These are phyloP conservation scores for Kwoniella mangroviensis DNA, from an alignment of 768 basidiomycete species.

Conservation along the genomic window DNA sequence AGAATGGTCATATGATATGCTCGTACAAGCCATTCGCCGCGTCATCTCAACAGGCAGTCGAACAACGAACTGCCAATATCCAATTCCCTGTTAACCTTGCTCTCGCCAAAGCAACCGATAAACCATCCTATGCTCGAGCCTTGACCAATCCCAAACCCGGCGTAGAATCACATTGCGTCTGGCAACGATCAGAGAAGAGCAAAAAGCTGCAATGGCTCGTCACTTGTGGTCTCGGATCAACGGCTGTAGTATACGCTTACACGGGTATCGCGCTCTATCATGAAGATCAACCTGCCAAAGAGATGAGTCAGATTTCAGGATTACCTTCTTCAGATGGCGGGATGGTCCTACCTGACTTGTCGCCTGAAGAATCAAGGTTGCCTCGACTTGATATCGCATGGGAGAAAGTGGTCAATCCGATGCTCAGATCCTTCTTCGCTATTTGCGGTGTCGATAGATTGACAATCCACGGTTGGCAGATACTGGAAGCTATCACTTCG, in stretches of 20 bases:
- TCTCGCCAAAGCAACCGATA: slow-evolving; percentile 29
- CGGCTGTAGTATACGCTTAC: slow-evolving; percentile 46
- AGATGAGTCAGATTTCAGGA: slow-evolving; percentile 31
- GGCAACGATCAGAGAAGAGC: slow-evolving; percentile 41
- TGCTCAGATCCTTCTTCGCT: slow-evolving; percentile 64
- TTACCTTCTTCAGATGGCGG: slow-evolving; percentile 39
- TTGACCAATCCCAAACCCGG: slow-evolving; percentile 2
- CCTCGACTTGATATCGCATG: slow-evolving; percentile 38
- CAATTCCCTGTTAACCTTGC: slow-evolving; percentile 45
- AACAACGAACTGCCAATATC: slow-evolving; percentile 40
- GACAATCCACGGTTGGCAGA: slow-evolving; percentile 45
- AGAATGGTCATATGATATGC: slow-evolving; percentile 26
- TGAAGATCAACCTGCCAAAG: slow-evolving; percentile 41
- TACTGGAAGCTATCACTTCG: slow-evolving; percentile 47
- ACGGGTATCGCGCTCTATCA: slow-evolving; percentile 41
- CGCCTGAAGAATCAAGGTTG: slow-evolving; percentile 27
- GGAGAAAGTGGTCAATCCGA: slow-evolving; percentile 65
- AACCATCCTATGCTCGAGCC: slow-evolving; percentile 19
- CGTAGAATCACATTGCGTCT: slow-evolving; percentile 18
- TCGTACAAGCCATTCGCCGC: slow-evolving; percentile 40
- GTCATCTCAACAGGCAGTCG: slow-evolving; percentile 20
- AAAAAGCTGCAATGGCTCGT: slow-evolving; percentile 42
- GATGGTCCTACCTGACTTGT: slow-evolving; percentile 19
- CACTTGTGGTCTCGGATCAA: slow-evolving; percentile 35
- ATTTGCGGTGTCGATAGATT: slow-evolving; percentile 44